Percentiles rank a stretch among this genome's conserved stretches.
Evolutionary conservation across 768 basidiomycete genomes (phyloP).

Genomic region (Tricholoma flavovirens): DNA sequence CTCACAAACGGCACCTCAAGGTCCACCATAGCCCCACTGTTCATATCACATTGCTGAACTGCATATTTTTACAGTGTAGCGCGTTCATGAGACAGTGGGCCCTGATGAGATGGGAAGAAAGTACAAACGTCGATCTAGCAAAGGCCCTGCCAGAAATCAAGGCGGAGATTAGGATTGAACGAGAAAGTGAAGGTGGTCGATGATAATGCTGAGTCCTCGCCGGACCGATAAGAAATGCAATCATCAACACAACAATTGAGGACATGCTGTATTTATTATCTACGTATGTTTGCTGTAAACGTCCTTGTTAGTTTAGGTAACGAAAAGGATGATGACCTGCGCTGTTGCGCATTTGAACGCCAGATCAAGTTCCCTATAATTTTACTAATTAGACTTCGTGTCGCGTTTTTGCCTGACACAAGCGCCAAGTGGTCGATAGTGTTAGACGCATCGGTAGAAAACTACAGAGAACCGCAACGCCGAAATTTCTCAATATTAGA

Average conservation of each 20-base stretch:
- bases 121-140: conserved; percentile 48
- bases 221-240: too few species aligned
- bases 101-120: conserved; percentile 64
- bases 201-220: background rate
- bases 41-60: background rate
- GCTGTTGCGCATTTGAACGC: too few species aligned
- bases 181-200: conserved; percentile 14
- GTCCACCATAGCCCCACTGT: conserved; percentile 29
- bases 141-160: conserved; percentile 58
- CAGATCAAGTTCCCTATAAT: too few species aligned
- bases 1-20: conserved; percentile 85
- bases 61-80: conserved; percentile 50
- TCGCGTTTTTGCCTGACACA: too few species aligned
- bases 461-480: too few species aligned
- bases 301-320: too few species aligned
- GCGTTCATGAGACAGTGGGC: conserved; percentile 85
- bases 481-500: too few species aligned
- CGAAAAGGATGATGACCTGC: too few species aligned
- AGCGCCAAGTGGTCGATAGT: too few species aligned
- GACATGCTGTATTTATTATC: background rate
- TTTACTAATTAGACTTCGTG: too few species aligned
- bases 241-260: background rate
- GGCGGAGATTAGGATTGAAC: conserved; percentile 42
- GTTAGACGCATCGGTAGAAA: too few species aligned
- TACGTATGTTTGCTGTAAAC: too few species aligned